These are phyloP conservation scores for Neostapfia colusana DNA, from an alignment of 176 grass and related monocot genomes.

Conservation along the genomic window DNA sequence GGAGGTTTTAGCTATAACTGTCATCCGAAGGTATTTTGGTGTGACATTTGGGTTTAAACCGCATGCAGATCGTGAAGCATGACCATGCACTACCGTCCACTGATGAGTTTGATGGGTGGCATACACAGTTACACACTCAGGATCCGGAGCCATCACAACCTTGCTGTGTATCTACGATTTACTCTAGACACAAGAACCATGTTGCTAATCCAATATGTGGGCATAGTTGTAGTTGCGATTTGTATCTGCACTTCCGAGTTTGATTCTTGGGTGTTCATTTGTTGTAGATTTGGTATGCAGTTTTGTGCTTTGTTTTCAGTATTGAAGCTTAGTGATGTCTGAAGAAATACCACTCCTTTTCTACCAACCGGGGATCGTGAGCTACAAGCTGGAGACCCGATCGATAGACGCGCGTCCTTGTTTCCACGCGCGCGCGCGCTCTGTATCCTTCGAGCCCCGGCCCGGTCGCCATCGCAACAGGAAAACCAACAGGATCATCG, in stretches of 20 bases:
- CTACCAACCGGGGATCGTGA: constrained; percentile 76
- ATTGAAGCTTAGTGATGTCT: constrained; percentile 8
- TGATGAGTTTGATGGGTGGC: constrained; percentile 11
- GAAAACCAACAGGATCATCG: constrained; percentile 22
- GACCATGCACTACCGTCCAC: background rate
- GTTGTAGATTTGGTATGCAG: constrained; percentile 1
- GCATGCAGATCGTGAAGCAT: constrained; percentile 11
- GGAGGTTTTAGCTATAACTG: background rate
- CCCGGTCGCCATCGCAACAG: constrained; percentile 30
- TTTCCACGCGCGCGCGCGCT: constrained; percentile 29
- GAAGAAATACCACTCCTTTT: constrained; percentile 98
- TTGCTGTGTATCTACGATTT: constrained; percentile 17
- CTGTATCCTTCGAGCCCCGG: constrained; percentile 32
- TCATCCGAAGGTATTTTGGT: background rate
- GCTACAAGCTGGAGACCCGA: constrained; percentile 32
- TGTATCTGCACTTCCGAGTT: constrained; percentile 8
- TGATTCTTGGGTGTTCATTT: background rate
- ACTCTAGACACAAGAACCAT: background rate
- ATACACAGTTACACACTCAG: background rate
- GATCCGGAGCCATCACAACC: background rate
- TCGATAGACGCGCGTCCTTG: constrained; percentile 18
- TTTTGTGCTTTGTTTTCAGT: background rate
- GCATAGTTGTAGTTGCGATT: background rate
- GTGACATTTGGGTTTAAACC: background rate
- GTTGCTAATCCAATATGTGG: background rate